Percentiles rank a stretch among this genome's conserved stretches.
Evolutionary conservation across 345 rosid species (phyloP).

Genomic region (Capsella bursapastoris): DNA sequence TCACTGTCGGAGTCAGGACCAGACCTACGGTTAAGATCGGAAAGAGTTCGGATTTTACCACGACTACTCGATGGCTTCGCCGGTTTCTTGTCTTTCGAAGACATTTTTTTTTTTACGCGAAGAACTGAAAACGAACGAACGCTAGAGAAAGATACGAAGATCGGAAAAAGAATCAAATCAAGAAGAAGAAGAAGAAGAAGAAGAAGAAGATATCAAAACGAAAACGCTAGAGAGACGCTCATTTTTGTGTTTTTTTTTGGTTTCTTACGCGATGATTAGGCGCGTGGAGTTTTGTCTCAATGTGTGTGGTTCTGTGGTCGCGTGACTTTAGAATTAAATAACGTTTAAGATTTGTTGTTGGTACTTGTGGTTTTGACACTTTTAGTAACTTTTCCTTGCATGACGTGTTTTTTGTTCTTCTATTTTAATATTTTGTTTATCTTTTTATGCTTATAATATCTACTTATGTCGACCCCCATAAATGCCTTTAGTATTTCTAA

Average conservation of each 20-base stretch:
- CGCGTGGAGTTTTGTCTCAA: conserved; percentile 14
- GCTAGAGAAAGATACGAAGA: conserved; percentile 12
- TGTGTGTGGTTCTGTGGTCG: neutral
- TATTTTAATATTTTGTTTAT: too few species aligned
- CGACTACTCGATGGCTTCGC: conserved; percentile 70
- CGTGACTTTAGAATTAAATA: neutral
- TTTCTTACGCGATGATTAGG: conserved; percentile 28
- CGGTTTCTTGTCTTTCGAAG: conserved; percentile 77
- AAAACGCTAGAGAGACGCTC: conserved; percentile 22
- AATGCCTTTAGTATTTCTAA: too few species aligned
- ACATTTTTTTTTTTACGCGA: conserved; percentile 45
- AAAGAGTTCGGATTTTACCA: conserved; percentile 77
- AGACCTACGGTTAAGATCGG: conserved; percentile 86
- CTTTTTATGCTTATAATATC: too few species aligned
- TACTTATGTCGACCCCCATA: too few species aligned
- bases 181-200: too few species aligned
- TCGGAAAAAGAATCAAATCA: too few species aligned
- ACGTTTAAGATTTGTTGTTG: neutral
- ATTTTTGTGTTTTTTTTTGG: neutral
- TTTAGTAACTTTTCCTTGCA: neutral
- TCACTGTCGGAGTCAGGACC: conserved; percentile 90
- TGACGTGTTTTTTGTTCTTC: too few species aligned
- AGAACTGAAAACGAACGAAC: conserved; percentile 23
- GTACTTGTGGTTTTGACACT: conserved; percentile 31
- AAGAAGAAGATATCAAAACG: too few species aligned